Evolutionary conservation across 83 land plant genomes (phyloP), one percentile per base, ranked within the genome.

Genomic region (Isoetes engelmannii): DNA sequence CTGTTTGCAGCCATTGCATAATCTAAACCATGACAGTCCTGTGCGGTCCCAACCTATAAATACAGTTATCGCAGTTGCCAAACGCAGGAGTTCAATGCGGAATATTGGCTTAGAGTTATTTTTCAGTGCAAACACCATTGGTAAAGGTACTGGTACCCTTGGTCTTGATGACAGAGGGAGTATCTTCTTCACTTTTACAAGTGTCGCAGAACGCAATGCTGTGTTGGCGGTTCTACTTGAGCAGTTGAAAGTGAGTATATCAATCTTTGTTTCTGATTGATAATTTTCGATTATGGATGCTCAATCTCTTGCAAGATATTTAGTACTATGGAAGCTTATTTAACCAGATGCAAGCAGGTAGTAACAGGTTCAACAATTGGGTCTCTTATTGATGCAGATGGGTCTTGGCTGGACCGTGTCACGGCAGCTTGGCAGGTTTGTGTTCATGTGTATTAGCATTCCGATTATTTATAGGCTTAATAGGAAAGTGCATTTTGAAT

Each of bases 21-120:
- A 81, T 63, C 63, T 81, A 3, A 81, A 77, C 48, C 69, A 81
- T 64, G 77, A 72, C 45, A 77, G 66, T 68, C 83, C 83, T 47
- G 83, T 81, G 37, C 72, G 81, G 43, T 67, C 76, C 57, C 76
- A 81, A 45, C 80, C 68, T 44, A 58, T 72, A 28, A 68, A 65
- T 45, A 15, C 67, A 53, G 64, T 81, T 44, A 54, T 81, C 42
- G 74, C 83, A 54, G 83, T 81, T 51, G 81, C 81, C 51, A 79
- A 69, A 48, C 78, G 83, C 61, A 71, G 83, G 17, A 76, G 77
- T 69, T 66, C 83, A 46, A 57, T 81, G 46, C 62, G 80, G 42
- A 80, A 68, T 37, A 77, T 72, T 61, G 83, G 83, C n/a, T 20
- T 81, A 69, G 83, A 81, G 65, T 28, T 81, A 20, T 81, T 77